Percentiles rank a stretch among this genome's conserved stretches.
phyloP scores from a whole-genome alignment of 1,284 basidiomycete genomes.

The Chiua sp. region DNA sequence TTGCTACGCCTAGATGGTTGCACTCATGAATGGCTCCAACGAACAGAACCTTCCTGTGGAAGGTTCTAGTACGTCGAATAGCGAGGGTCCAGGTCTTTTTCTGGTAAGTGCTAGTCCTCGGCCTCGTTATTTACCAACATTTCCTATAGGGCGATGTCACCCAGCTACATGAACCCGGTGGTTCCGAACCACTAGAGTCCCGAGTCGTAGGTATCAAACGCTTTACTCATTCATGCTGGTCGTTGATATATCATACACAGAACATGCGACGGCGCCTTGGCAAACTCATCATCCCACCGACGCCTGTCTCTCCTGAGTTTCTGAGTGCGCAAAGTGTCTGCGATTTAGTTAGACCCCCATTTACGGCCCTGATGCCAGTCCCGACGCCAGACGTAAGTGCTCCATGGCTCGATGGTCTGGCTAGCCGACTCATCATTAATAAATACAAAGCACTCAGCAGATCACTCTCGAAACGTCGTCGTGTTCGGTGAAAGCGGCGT shows the following conservation, averaged over 20 bases:
- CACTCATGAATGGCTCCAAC: not conserved
- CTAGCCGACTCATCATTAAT: slow-evolving; percentile 1
- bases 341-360: slow-evolving; percentile 12
- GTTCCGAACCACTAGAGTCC: not conserved
- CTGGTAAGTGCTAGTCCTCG: no score
- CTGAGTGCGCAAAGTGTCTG: slow-evolving; percentile 9
- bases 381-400: slow-evolving; percentile 13
- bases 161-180: slow-evolving; percentile 6
- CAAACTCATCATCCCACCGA: slow-evolving; percentile 19
- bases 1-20: slow-evolving; percentile 5
- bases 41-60: not conserved
- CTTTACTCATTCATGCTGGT: not conserved
- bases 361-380: slow-evolving; percentile 10
- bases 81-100: not conserved
- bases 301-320: slow-evolving; percentile 3
- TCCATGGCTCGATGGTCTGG: not conserved
- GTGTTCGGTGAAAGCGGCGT: slow-evolving; percentile 37
- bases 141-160: slow-evolving; percentile 3
- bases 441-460: slow-evolving; percentile 11
- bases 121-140: slow-evolving; percentile 11
- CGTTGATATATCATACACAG: slow-evolving; percentile 13
- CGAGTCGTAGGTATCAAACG: slow-evolving; percentile 5
- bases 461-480: slow-evolving; percentile 30
- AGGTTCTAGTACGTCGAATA: not conserved
- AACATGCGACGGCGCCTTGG: slow-evolving; percentile 9